Evolutionary conservation across 352 stramenopile genomes (phyloP).

Genomic region (Aphanomyces cochlioides): DNA sequence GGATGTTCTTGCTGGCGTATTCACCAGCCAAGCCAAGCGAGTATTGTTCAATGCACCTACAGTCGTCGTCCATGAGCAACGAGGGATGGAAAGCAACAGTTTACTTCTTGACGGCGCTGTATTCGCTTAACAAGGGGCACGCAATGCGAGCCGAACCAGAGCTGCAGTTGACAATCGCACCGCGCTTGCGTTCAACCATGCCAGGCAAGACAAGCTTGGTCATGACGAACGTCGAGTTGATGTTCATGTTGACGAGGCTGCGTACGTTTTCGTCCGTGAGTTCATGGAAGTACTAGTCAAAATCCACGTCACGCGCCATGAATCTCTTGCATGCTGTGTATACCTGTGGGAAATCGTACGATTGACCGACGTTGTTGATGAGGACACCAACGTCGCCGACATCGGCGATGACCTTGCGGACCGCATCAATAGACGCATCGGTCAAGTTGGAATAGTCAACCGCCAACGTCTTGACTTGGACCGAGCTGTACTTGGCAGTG

Average conservation of each 20-base stretch:
- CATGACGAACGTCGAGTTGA: conserved; percentile 73
- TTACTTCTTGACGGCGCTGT: conserved; percentile 97
- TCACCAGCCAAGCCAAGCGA: conserved; percentile 94
- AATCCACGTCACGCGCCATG: too few relatives aligned
- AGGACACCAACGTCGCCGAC: conserved; percentile 95
- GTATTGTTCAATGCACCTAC: conserved; percentile 91
- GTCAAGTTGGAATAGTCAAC: conserved; percentile 95
- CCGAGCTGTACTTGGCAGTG: conserved; percentile 85
- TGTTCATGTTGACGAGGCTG: conserved; percentile 88
- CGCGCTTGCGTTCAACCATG: conserved; percentile 94
- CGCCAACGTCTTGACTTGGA: conserved; percentile 82
- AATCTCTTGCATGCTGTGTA: neutral
- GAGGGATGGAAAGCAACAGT: neutral
- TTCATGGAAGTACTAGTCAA: conserved; percentile 92
- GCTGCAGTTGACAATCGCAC: conserved; percentile 97
- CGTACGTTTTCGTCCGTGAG: conserved; percentile 91
- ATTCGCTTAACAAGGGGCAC: conserved; percentile 94
- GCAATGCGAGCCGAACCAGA: conserved; percentile 94
- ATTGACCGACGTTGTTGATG: conserved; percentile 99
- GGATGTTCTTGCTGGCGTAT: conserved; percentile 90
- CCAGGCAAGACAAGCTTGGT: conserved; percentile 85
- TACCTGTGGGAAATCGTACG: conserved; percentile 94
- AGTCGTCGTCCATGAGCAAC: neutral
- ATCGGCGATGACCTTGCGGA: conserved; percentile 54
- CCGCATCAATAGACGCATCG: conserved; percentile 53